These are phyloP conservation scores for Cordyceps cicadae DNA, from an alignment of 2,329 filamentous ascomycete genomes.

Conservation along the genomic window DNA sequence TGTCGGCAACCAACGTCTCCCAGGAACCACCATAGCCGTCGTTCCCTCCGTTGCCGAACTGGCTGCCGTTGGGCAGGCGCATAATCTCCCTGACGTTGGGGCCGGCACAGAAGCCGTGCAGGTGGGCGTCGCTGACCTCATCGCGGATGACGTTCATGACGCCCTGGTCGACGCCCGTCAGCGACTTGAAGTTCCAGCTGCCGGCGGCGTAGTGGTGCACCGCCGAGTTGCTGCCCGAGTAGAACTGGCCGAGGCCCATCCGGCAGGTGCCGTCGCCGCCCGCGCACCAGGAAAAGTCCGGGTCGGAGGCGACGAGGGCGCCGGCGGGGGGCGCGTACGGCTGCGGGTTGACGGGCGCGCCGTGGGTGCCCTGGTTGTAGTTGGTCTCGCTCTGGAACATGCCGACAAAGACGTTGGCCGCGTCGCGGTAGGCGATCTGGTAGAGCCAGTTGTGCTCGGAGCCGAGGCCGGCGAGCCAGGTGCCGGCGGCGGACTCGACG, in stretches of 20 bases:
- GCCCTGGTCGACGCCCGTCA: conserved; percentile 14
- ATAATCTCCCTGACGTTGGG: conserved; percentile 12
- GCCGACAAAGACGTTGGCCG: conserved; percentile 41
- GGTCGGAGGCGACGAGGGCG: conserved; percentile 30
- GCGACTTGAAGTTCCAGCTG: conserved; percentile 6
- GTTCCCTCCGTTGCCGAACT: conserved; percentile 14
- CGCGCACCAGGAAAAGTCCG: conserved; percentile 33
- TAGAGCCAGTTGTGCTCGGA: conserved; percentile 52
- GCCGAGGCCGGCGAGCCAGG: conserved; percentile 39
- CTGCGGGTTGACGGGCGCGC: conserved; percentile 25
- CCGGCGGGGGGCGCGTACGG: conserved; percentile 29
- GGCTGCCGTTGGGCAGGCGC: conserved; percentile 12
- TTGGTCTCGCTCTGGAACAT: conserved; percentile 49
- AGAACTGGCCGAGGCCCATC: conserved; percentile 35
- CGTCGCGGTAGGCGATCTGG: conserved; percentile 45
- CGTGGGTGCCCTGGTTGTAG: conserved; percentile 26
- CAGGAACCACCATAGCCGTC: conserved; percentile 16
- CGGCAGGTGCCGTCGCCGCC: conserved; percentile 28
- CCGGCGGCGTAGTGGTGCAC: conserved; percentile 7
- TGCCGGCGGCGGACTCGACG: conserved; percentile 37
- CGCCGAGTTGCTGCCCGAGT: conserved; percentile 23
- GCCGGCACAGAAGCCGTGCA: conserved; percentile 14
- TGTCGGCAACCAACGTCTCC: conserved; percentile 14
- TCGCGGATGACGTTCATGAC: conserved; percentile 16
- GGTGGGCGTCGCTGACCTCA: conserved; percentile 8